A percentile compares a stretch with the other conserved stretches of the same genome.
phyloP scores from a whole-genome alignment of 345 rosid species.

The Salix exigua region DNA sequence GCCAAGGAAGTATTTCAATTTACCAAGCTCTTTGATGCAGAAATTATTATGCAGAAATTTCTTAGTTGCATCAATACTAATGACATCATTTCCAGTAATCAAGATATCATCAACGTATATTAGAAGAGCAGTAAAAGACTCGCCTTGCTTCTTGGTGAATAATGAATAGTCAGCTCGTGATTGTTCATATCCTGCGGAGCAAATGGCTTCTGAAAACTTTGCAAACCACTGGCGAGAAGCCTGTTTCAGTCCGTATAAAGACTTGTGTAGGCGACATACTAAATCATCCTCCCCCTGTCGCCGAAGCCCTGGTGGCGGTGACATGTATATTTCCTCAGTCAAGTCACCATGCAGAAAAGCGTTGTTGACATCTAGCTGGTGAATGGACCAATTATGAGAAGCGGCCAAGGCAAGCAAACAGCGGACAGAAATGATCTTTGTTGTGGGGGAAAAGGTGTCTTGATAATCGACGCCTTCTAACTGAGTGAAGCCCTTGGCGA shows the following conservation, averaged over 20 bases:
- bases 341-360: not conserved
- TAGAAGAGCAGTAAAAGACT: not conserved
- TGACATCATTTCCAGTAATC: not conserved
- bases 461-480: not conserved
- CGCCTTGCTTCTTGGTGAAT: not conserved
- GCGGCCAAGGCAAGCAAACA: not conserved
- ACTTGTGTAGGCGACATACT: not conserved
- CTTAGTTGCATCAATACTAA: not conserved
- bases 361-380: no score
- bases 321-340: not conserved
- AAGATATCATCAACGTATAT: constrained; percentile 5
- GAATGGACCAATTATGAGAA: not conserved
- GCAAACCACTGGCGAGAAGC: not conserved
- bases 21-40: not conserved
- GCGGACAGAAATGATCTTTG: not conserved
- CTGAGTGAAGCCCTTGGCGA: not conserved
- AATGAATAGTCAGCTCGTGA: not conserved
- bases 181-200: not conserved
- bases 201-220: not conserved
- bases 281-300: not conserved
- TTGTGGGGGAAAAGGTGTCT: not conserved
- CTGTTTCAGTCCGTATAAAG: not conserved
- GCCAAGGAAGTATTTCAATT: not conserved
- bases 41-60: not conserved
- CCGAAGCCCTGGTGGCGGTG: not conserved